Evolutionary conservation across 2,329 filamentous ascomycete genomes (phyloP).

Genomic region (Pseudocercospora musae): DNA sequence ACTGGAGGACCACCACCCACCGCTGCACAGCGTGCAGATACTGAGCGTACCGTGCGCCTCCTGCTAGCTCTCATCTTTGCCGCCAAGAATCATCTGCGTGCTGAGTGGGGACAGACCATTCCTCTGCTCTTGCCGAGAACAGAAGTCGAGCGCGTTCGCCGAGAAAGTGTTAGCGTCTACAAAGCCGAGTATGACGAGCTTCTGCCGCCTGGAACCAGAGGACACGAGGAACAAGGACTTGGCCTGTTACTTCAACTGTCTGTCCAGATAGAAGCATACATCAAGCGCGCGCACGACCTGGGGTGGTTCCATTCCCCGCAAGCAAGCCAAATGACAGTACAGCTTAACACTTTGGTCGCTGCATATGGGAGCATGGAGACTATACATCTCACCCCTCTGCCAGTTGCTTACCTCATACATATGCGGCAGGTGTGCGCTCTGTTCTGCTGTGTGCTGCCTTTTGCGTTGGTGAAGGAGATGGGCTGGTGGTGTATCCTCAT

Average conservation of each 20-base stretch:
- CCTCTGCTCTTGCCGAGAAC: conserved; percentile 24
- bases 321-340: conserved; percentile 55
- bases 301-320: conserved; percentile 61
- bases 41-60: conserved; percentile 58
- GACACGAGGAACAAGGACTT: conserved; percentile 57
- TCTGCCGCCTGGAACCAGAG: conserved; percentile 33
- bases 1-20: conserved; percentile 32
- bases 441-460: conserved; percentile 59
- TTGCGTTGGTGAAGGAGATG: conserved; percentile 62
- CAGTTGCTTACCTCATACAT: conserved; percentile 64
- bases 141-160: conserved; percentile 26
- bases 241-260: conserved; percentile 59
- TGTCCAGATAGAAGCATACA: conserved; percentile 59
- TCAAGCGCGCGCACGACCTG: conserved; percentile 54
- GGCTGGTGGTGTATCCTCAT: conserved; percentile 61
- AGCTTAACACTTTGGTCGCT: conserved; percentile 56
- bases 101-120: conserved; percentile 56
- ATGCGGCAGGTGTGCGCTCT: conserved; percentile 62
- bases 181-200: conserved; percentile 37
- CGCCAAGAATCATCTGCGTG: conserved; percentile 61
- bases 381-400: conserved; percentile 61
- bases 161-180: conserved; percentile 30
- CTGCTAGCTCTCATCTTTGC: conserved; percentile 61
- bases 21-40: conserved; percentile 51
- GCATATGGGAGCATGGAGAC: conserved; percentile 64